Conservation (phyloP, 148 eudicot genomes). For the Spergularia marina region DNA sequence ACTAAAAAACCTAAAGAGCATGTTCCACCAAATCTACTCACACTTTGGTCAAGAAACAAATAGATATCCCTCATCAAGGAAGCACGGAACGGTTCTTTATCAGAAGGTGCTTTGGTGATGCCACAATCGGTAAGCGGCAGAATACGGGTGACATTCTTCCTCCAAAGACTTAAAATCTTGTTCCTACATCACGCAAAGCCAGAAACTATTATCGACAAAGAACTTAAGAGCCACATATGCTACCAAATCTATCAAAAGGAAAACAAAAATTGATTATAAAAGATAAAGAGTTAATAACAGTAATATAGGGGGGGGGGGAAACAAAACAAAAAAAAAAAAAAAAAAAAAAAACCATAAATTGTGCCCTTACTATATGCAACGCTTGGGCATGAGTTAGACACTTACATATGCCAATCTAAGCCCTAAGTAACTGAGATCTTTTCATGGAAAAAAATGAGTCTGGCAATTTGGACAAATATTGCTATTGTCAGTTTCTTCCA, state of each 20-base stretch:
- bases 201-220: slow-evolving; percentile 9
- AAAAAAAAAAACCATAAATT: slow-evolving; percentile 3
- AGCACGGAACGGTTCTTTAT: slow-evolving; percentile 45
- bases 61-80: slow-evolving; percentile 74
- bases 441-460: neutral
- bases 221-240: neutral
- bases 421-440: neutral
- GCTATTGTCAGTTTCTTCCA: neutral
- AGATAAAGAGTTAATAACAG: neutral
- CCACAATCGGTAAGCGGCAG: slow-evolving; percentile 89
- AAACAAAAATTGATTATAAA: too few relatives aligned
- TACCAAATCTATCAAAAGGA: neutral
- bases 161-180: slow-evolving; percentile 85
- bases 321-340: neutral
- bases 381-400: neutral
- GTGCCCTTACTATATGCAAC: neutral
- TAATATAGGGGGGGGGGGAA: too few relatives aligned
- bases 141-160: slow-evolving; percentile 81
- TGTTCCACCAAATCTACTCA: slow-evolving; percentile 39
- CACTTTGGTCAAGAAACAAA: slow-evolving; percentile 78
- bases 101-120: slow-evolving; percentile 46
- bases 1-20: neutral
- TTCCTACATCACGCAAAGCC: slow-evolving; percentile 58
- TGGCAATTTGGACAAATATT: neutral
- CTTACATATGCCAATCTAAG: neutral